Evolutionary conservation across 345 rosid genomes (phyloP).

Genomic region (Conringia planisiliqua): DNA sequence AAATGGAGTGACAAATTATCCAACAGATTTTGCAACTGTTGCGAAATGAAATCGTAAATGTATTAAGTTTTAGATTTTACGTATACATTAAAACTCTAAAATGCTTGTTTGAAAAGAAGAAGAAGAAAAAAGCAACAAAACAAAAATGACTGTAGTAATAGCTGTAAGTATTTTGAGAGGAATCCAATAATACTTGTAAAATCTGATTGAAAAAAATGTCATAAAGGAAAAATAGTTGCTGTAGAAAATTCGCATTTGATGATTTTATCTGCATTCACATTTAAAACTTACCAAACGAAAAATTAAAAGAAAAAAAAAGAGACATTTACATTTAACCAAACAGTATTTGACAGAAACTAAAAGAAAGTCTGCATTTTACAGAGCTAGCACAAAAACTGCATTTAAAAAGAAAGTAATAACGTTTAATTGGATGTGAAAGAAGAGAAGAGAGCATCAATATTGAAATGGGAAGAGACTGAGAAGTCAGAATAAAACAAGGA

Average conservation of each 20-base stretch:
- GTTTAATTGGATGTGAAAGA: conserved; percentile 30
- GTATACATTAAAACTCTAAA: background rate
- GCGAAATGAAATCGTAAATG: background rate
- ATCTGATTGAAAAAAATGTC: too few relatives aligned
- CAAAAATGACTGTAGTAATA: too few relatives aligned
- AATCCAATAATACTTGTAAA: too few relatives aligned
- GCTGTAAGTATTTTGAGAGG: too few relatives aligned
- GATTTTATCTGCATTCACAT: background rate
- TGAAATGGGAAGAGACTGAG: conserved; percentile 32
- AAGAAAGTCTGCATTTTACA: background rate
- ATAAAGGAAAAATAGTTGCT: background rate
- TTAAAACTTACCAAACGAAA: background rate
- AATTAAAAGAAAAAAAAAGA: background rate
- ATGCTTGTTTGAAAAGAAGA: background rate
- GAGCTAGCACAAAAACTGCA: background rate
- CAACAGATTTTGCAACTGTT: background rate
- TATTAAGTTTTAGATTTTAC: background rate
- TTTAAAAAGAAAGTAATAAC: background rate
- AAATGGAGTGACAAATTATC: too few relatives aligned
- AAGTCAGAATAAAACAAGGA: conserved; percentile 25
- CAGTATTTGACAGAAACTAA: background rate
- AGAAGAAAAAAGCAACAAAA: background rate
- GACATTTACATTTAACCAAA: too few relatives aligned
- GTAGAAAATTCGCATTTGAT: background rate
- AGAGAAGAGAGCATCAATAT: conserved; percentile 29